These are phyloP conservation scores for Hanseniaspora hatyaiensis DNA, from an alignment of 805 yeast genomes.

Conservation along the genomic window DNA sequence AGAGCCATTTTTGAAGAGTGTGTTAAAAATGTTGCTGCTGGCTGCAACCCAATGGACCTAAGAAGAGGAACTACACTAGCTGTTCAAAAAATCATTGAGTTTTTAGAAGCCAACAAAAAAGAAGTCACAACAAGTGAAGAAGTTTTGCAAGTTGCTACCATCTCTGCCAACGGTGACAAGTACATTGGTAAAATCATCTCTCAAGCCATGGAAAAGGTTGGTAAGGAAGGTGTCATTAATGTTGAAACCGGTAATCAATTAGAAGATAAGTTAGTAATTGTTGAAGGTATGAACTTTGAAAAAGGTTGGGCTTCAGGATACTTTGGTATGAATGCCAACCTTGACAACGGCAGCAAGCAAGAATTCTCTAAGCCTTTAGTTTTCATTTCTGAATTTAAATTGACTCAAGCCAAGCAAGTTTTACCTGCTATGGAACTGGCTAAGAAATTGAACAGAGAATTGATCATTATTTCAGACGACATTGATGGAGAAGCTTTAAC, in stretches of 20 bases:
- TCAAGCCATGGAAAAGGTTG: conserved; percentile 95
- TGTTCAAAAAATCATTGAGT: conserved; percentile 81
- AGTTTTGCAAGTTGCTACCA: conserved; percentile 96
- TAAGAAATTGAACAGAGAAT: conserved; percentile 84
- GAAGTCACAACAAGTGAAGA: conserved; percentile 89
- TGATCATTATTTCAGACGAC: conserved; percentile 88
- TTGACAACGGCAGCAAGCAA: conserved; percentile 54
- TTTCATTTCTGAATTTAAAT: conserved; percentile 82
- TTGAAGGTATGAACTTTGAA: conserved; percentile 97
- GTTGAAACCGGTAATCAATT: conserved; percentile 94
- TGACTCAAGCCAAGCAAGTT: conserved; percentile 79
- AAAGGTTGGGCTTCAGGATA: conserved; percentile 95
- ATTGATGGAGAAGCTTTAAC: conserved; percentile 97
- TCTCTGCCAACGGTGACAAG: conserved; percentile 89
- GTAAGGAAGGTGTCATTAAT: conserved; percentile 97
- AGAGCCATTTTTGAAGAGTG: conserved; percentile 91
- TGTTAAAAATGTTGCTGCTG: conserved; percentile 95
- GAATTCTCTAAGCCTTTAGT: conserved; percentile 90
- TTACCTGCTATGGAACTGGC: conserved; percentile 88
- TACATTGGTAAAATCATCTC: conserved; percentile 89
- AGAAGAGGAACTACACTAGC: conserved; percentile 97
- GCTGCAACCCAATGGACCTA: conserved; percentile 96
- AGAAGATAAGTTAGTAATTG: conserved; percentile 91
- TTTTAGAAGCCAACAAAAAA: conserved; percentile 72
- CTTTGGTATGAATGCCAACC: conserved; percentile 84